Evolutionary conservation across 805 yeast genomes (phyloP).

Genomic region (Candida qinlingensis): DNA sequence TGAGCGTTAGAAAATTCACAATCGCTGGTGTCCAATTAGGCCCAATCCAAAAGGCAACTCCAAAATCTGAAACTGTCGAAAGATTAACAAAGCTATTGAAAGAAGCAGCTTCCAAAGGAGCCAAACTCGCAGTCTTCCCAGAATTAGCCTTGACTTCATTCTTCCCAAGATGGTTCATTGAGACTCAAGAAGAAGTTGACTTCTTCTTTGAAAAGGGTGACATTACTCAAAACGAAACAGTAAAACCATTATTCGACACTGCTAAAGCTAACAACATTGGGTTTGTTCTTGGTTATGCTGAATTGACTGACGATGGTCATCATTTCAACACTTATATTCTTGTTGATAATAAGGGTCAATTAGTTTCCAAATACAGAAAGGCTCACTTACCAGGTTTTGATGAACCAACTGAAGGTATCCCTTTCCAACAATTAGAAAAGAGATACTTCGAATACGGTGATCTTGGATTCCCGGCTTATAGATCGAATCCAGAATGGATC

Average conservation of each 20-base stretch:
- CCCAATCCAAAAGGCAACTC: slow-evolving; percentile 29
- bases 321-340: slow-evolving; percentile 31
- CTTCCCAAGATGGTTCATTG: slow-evolving; percentile 33
- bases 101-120: slow-evolving; percentile 29
- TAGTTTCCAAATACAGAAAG: slow-evolving; percentile 31
- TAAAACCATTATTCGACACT: slow-evolving; percentile 29
- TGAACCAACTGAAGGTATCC: slow-evolving; percentile 7
- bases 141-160: slow-evolving; percentile 33
- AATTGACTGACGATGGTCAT: slow-evolving; percentile 32
- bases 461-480: slow-evolving; percentile 31
- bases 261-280: slow-evolving; percentile 28
- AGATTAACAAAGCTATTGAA: slow-evolving; percentile 27
- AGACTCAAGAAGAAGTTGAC: slow-evolving; percentile 31
- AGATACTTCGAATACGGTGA: slow-evolving; percentile 35
- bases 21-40: slow-evolving; percentile 32
- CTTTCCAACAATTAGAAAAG: slow-evolving; percentile 34
- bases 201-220: slow-evolving; percentile 32
- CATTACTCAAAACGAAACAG: slow-evolving; percentile 22
- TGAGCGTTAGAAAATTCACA: slow-evolving; percentile 24
- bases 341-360: slow-evolving; percentile 28
- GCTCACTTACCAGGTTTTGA: slow-evolving; percentile 33
- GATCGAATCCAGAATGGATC: slow-evolving; percentile 30
- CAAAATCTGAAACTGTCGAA: slow-evolving; percentile 26
- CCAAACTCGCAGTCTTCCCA: slow-evolving; percentile 31
- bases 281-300: slow-evolving; percentile 33